A percentile compares a stretch with the other conserved stretches of the same genome.
phyloP scores from a whole-genome alignment of 495 filamentous ascomycete species.

The Podospora pseudocomata region DNA sequence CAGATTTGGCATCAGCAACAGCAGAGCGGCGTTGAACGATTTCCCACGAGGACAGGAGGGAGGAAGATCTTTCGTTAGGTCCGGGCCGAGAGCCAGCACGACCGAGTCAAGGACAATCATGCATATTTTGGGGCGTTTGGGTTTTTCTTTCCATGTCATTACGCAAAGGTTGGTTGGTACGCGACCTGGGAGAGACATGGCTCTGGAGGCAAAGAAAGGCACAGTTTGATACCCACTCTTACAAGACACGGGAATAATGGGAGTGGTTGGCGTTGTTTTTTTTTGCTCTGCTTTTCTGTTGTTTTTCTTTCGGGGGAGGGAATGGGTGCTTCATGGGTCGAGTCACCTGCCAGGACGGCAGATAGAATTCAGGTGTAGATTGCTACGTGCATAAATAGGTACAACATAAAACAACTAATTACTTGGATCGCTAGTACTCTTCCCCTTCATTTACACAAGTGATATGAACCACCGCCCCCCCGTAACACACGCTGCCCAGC shows the following conservation, averaged over 20 bases:
- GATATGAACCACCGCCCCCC: conserved; percentile 17
- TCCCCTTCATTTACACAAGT: conserved; percentile 1
- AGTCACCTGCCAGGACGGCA: no score
- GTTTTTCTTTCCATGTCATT: not conserved
- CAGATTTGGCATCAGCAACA: conserved; percentile 61
- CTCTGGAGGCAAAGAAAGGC: not conserved
- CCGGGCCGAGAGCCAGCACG: not conserved
- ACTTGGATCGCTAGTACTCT: not conserved
- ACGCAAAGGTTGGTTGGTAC: not conserved
- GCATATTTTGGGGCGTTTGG: not conserved
- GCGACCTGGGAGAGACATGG: not conserved
- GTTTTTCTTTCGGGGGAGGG: not conserved
- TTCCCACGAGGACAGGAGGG: conserved; percentile 59
- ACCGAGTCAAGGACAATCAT: not conserved
- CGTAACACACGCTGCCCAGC: conserved; percentile 11
- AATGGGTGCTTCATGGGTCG: no score
- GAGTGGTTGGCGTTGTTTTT: not conserved
- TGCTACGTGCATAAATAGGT: not conserved
- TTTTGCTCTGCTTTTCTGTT: not conserved
- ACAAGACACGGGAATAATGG: not conserved
- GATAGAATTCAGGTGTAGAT: no score
- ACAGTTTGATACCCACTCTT: not conserved
- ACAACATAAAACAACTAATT: not conserved
- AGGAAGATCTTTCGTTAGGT: conserved; percentile 59
- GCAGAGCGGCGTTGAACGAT: conserved; percentile 59